Evolutionary conservation across 345 rosid genomes (phyloP), one percentile per base, ranked within the genome.

Genomic region (Angophora floribunda): DNA sequence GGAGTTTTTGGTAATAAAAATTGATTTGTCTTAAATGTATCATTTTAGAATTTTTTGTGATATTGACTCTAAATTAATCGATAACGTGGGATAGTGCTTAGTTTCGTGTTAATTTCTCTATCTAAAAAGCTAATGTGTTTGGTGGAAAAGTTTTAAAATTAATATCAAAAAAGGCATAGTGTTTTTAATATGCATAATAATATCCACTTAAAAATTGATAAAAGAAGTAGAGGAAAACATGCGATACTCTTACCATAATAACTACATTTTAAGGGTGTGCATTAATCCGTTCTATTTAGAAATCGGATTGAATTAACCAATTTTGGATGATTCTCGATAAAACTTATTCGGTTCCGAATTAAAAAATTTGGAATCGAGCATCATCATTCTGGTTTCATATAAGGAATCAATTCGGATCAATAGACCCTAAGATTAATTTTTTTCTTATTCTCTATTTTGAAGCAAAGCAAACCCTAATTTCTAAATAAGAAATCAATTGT

Each of bases 301-400:
- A 59, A 59, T 26, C 15, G 7, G 26, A 59, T 1, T 2, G 0
- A 59, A 59, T 3, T 0, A 4, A 1, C 6, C 30, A 14, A 26
- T 59, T 59, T 24, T 59, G 14, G 30, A 59, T 59, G 5, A 0
- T 10, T 59, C 30, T 59, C 0, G 3, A 11, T 2, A 55, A 14
- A 26, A 59, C 6, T 13, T 11, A 0, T 26, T 11, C 30, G 0
- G 0, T 26, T 59, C 14, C 0, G 1, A 53, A 53, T 21, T 10
- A 4, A 3, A 53, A 53, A 52, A 17, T 52, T 52, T 52, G 57
- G 57, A 52, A 17, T 57, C 9, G 28, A 57, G 63, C 24, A 57
- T 57, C 4, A 57, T 59, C 28, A 13, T n/a, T 59, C 30, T 3
- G 14, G 14, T 59, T 59, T 30, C 14, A 26, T 30, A 0, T 59